Conservation (phyloP, 2,329 filamentous ascomycete genomes). For the Paecilomyces sp. region DNA sequence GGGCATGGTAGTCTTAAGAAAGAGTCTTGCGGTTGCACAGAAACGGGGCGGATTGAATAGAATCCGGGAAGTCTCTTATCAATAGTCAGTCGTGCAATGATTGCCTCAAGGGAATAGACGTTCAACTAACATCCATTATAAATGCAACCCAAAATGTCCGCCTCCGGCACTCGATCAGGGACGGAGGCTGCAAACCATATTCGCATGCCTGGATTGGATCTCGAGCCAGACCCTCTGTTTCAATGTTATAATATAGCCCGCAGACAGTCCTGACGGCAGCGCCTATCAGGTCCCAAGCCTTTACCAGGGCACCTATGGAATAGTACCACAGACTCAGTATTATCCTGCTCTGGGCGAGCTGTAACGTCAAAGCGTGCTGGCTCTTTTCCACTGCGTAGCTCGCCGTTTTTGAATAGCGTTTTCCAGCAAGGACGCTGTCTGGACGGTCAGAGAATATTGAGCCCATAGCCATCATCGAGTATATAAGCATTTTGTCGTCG, state of each 20-base stretch:
- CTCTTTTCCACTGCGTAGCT: conserved; percentile 49
- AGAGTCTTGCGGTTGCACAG: conserved; percentile 58
- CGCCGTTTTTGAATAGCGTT: conserved; percentile 48
- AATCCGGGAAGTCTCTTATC: conserved; percentile 53
- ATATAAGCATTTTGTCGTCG: conserved; percentile 54
- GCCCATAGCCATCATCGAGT: conserved; percentile 52
- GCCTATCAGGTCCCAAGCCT: conserved; percentile 59
- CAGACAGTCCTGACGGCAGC: conserved; percentile 54
- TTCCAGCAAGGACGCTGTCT: conserved; percentile 39
- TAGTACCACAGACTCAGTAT: conserved; percentile 61
- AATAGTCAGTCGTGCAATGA: conserved; percentile 7
- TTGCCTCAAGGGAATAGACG: conserved; percentile 10
- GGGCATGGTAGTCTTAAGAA: conserved; percentile 61
- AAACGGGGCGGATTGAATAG: conserved; percentile 46
- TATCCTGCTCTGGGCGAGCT: conserved; percentile 61
- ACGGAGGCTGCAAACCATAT: conserved; percentile 51
- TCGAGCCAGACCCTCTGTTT: conserved; percentile 45
- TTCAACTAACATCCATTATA: conserved; percentile 54
- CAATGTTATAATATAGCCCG: conserved; percentile 57
- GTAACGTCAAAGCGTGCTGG: conserved; percentile 49
- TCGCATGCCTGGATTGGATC: conserved; percentile 43
- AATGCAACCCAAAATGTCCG: conserved; percentile 68
- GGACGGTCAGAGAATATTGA: conserved; percentile 46
- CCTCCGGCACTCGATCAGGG: conserved; percentile 59
- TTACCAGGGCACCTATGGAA: conserved; percentile 51